Base-by-base conservation (phyloP, 495 filamentous ascomycete genomes). In the Penicillium goetzii region DNA sequence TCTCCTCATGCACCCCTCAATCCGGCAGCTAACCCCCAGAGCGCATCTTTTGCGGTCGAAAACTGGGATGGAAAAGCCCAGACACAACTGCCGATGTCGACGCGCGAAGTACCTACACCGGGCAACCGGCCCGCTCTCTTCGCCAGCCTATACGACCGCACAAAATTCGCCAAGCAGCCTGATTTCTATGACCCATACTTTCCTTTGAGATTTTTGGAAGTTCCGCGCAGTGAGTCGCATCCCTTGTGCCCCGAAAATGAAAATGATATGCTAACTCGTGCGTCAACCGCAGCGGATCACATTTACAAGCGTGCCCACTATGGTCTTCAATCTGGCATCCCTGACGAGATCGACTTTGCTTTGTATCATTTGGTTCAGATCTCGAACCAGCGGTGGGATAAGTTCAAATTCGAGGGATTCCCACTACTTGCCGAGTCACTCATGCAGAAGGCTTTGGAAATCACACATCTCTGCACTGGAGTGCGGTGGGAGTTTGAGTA, bases 301-400 rank as follows among this genome's bases (percentile, higher is more conserved):
- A 96, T 97, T 55, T 97, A 97, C 68, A 88, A 93, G 57, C 88
- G 93, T 11, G 92, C 91, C 56, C 86, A 94, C 50, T 83, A 81
- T 57, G 87, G 93, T 0, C 81, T 99, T 49, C 91, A 90, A 57
- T 96, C 91, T 30, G 87, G 88, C 0, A 87, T 96, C 28, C 81
- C 84, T 15, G 85, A 86, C 25, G 95, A 99, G 70, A 89, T 97
- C 63, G 88, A 91, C 28, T 98, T 93, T 73, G 92, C 92, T 0
- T 77, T 98, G 19, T 92, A 92, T 60, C 94, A 97, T 71, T 79
- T 99, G 14, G 93, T 98, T 60, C 95, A 97, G 72, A 97, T 97
- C 19, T 97, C 93, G 0, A 92, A 91, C 59, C 93, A 97, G 73
- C 84, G 92, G 33, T 94, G 93, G 32, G 96, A 98, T 71, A 97